phyloP scores from a whole-genome alignment of 1,284 basidiomycete species.

The Inonotus hispidus region DNA sequence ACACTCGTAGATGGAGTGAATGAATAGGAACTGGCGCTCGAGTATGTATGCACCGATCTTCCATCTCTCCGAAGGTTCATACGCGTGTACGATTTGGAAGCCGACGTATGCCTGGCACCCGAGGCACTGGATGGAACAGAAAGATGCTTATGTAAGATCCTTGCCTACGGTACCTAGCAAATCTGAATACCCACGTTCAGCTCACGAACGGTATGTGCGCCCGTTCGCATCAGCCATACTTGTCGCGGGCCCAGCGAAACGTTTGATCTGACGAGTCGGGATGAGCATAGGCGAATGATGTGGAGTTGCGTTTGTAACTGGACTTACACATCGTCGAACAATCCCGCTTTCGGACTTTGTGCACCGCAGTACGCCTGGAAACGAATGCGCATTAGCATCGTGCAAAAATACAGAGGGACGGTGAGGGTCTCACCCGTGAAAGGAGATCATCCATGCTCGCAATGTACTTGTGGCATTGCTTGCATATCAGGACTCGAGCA shows the following conservation, averaged over 20 bases:
- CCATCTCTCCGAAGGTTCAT: constrained; percentile 54
- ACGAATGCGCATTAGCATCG: background rate
- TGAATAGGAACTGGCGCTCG: constrained; percentile 42
- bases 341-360: constrained; percentile 15
- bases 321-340: constrained; percentile 17
- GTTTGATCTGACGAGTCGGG: constrained; percentile 1
- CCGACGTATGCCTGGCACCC: constrained; percentile 48
- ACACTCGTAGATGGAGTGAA: constrained; percentile 15
- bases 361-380: constrained; percentile 16
- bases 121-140: constrained; percentile 31
- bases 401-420: background rate
- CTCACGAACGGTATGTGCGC: constrained; percentile 57
- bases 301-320: background rate
- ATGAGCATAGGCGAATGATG: background rate
- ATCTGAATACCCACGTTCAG: constrained; percentile 22
- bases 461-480: constrained; percentile 17
- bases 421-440: constrained; percentile 8
- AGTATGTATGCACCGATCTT: constrained; percentile 54
- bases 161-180: background rate
- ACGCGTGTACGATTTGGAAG: constrained; percentile 57
- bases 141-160: background rate
- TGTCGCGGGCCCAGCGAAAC: constrained; percentile 13
- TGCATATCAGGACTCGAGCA: constrained; percentile 16
- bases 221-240: constrained; percentile 47
- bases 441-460: constrained; percentile 17